A percentile compares a stretch with the other conserved stretches of the same genome.
Evolutionary conservation across 2,329 filamentous ascomycete genomes (phyloP).

Genomic region (Nigrograna mackinnonii): DNA sequence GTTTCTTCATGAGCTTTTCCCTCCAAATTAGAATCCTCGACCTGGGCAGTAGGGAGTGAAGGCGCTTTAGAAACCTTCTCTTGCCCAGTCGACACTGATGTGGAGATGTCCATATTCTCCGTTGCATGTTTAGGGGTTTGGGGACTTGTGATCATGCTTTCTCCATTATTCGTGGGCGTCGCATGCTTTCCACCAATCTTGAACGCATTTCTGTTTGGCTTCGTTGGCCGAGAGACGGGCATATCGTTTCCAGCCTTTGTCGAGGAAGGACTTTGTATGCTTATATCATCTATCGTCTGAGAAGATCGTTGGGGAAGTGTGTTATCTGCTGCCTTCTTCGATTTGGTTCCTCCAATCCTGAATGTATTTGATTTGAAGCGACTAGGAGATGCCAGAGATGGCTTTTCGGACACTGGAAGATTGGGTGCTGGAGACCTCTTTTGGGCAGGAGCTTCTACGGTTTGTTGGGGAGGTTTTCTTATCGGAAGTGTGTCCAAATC

Average conservation of each 20-base stretch:
- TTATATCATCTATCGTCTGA: not conserved
- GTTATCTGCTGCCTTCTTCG: not conserved
- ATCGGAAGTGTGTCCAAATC: slow-evolving; percentile 41
- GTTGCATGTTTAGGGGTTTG: not conserved
- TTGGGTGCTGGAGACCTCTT: slow-evolving; percentile 4
- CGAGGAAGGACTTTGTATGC: not conserved
- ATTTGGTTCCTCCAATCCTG: slow-evolving; percentile 1
- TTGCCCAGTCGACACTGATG: not conserved
- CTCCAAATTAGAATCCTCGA: not conserved
- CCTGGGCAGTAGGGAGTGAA: not conserved
- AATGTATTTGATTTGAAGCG: not conserved
- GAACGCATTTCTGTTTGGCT: slow-evolving; percentile 21
- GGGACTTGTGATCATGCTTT: slow-evolving; percentile 12
- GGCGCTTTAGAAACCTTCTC: not conserved
- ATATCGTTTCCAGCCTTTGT: not conserved
- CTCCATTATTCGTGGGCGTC: slow-evolving; percentile 33
- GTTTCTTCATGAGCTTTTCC: slow-evolving; percentile 34
- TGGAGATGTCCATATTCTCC: not conserved
- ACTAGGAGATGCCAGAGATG: not conserved
- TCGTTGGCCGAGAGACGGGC: not conserved
- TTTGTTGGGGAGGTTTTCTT: slow-evolving; percentile 14
- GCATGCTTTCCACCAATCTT: slow-evolving; percentile 37
- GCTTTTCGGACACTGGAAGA: not conserved
- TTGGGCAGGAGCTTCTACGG: not conserved
- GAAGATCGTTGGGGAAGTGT: not conserved